Evolutionary conservation across 2,329 filamentous ascomycete species (phyloP), one percentile per base, ranked within the genome.

Genomic region (Penicillium nordicum): DNA sequence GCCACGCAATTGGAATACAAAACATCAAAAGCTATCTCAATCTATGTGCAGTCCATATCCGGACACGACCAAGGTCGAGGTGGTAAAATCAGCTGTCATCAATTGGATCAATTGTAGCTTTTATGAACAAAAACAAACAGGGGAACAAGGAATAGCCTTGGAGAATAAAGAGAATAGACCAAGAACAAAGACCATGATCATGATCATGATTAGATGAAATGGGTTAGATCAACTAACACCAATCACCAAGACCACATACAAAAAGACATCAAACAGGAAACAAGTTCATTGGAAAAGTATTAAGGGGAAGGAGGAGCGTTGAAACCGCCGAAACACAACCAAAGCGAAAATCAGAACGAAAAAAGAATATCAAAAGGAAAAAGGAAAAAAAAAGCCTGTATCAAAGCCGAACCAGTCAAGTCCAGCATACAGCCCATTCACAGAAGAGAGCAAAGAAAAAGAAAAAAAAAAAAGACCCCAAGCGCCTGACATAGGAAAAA

Each of bases 401-500:
- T 50, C 44, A 25, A 53, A 36, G 38, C 49, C 12, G 14, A 34
- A 50, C 21, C 14, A 41, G 23, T 37, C 44, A 40, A 49, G 44
- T n/a, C 18, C 18, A 14, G n/a, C 37, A 27, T 48, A 42, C 29
- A 40, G 40, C 30, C 10, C 18, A 25, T 44, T 23, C 21, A 51
- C 29, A 50, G 12, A 43, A 32, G 6, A n/a, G 44, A 16, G 5
- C 18, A 11, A 27, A 11, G 18, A 18, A 18, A 18, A 18, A 18
- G 18, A 18, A 18, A 18, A 5, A 16, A 27, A 16, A 12, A 52
- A 37, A 48, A 57, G 45, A 62, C 55, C 47, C 61, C 60, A 38
- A 47, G 58, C 61, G 50, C 60, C 59, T 18, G 37, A 61, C 55
- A 59, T 46, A 62, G 44, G 55, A 57, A 53, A 62, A 56, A 57